phyloP scores from a whole-genome alignment of 2,329 filamentous ascomycete genomes.

The Nemania sp. region DNA sequence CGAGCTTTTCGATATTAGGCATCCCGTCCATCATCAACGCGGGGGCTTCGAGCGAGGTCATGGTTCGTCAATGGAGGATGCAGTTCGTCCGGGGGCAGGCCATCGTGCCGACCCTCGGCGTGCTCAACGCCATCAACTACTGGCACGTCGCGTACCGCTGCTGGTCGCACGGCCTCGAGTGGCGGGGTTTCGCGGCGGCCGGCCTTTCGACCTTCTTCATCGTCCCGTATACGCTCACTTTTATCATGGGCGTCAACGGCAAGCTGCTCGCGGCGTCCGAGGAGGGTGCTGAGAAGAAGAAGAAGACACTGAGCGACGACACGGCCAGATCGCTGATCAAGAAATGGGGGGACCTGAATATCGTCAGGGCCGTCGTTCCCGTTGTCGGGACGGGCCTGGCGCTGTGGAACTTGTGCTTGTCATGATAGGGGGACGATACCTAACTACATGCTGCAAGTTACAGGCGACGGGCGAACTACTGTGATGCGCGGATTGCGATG shows the following conservation, averaged over 20 bases:
- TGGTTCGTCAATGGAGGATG: constrained; percentile 33
- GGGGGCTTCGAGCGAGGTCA: constrained; percentile 27
- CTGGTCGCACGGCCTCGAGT: constrained; percentile 28
- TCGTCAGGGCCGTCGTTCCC: constrained; percentile 33
- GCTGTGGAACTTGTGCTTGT: constrained; percentile 36
- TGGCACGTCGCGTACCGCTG: constrained; percentile 27
- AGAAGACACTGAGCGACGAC: constrained; percentile 33
- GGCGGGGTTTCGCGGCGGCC: constrained; percentile 33
- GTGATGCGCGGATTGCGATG: neutral
- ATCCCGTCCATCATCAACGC: constrained; percentile 29
- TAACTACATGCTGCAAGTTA: no score
- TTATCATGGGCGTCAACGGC: constrained; percentile 29
- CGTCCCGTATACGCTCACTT: constrained; percentile 31
- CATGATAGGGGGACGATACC: neutral
- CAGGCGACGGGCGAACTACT: no score
- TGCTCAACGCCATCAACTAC: constrained; percentile 30
- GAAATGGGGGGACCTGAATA: constrained; percentile 38
- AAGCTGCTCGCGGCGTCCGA: constrained; percentile 25
- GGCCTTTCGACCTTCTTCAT: constrained; percentile 31
- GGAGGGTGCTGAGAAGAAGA: no score
- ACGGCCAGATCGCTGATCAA: constrained; percentile 33
- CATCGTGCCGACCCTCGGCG: constrained; percentile 24
- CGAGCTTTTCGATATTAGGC: constrained; percentile 25
- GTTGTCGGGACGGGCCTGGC: constrained; percentile 39
- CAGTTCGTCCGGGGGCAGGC: constrained; percentile 28